Percentiles rank a stretch among this genome's conserved stretches.
These are phyloP conservation scores for Aulographum hederae DNA, from an alignment of 2,329 filamentous ascomycete species.

Conservation along the genomic window DNA sequence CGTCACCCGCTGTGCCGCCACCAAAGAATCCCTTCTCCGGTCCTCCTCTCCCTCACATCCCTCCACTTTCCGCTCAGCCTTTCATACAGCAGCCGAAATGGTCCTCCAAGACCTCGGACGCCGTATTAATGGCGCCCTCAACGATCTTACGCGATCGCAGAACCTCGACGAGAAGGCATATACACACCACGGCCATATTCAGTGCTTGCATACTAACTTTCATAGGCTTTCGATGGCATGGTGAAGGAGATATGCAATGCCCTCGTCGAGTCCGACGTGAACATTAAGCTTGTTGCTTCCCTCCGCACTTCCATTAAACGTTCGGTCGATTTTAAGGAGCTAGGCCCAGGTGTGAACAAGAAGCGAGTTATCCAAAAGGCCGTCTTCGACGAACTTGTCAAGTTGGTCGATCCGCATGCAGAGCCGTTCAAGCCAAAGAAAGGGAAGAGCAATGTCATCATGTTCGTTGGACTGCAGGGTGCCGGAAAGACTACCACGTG, in stretches of 20 bases:
- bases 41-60: too few species aligned
- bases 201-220: too few species aligned
- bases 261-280: slow-evolving; percentile 91
- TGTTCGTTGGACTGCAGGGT: slow-evolving; percentile 97
- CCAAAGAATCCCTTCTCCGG: too few species aligned
- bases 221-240: slow-evolving; percentile 86
- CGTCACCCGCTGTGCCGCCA: too few species aligned
- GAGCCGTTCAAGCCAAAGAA: slow-evolving; percentile 96
- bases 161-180: slow-evolving; percentile 89
- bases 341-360: slow-evolving; percentile 87
- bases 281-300: slow-evolving; percentile 78
- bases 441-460: slow-evolving; percentile 89
- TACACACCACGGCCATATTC: too few species aligned
- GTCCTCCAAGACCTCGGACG: slow-evolving; percentile 97
- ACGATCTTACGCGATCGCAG: slow-evolving; percentile 75
- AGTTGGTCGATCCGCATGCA: slow-evolving; percentile 86
- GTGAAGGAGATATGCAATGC: slow-evolving; percentile 95
- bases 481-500: slow-evolving; percentile 96
- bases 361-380: slow-evolving; percentile 96
- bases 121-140: slow-evolving; percentile 94
- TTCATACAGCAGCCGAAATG: too few species aligned
- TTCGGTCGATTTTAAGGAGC: slow-evolving; percentile 85
- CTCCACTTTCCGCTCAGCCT: too few species aligned
- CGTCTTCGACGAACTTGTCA: slow-evolving; percentile 91
- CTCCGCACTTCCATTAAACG: slow-evolving; percentile 85